Evolutionary conservation across 768 basidiomycete genomes (phyloP).

Genomic region (Amanita exitialis): DNA sequence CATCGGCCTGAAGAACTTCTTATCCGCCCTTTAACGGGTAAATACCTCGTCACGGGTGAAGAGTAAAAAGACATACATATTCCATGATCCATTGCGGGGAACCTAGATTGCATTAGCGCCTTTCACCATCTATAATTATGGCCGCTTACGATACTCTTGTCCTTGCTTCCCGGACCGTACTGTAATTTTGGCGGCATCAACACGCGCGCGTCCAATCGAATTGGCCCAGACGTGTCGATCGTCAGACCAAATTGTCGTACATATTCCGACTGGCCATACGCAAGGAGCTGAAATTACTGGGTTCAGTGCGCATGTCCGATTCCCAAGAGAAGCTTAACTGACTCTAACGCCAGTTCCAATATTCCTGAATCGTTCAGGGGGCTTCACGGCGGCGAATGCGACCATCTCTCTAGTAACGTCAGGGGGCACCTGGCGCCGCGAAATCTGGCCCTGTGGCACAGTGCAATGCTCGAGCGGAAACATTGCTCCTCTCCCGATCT

Average conservation of each 20-base stretch:
- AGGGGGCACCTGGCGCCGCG: constrained; percentile 60
- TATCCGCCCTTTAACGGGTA: constrained; percentile 52
- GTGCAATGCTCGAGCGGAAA: constrained; percentile 61
- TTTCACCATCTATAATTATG: not conserved
- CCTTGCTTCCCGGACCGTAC: constrained; percentile 48
- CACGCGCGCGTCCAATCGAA: constrained; percentile 45
- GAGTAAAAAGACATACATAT: constrained; percentile 41
- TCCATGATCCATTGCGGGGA: constrained; percentile 66
- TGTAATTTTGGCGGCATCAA: constrained; percentile 51
- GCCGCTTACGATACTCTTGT: constrained; percentile 40
- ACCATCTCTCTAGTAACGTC: constrained; percentile 57
- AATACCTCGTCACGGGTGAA: constrained; percentile 15
- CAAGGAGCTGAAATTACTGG: constrained; percentile 29
- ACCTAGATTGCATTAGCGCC: constrained; percentile 22
- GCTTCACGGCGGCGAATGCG: constrained; percentile 57
- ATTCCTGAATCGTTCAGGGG: constrained; percentile 42
- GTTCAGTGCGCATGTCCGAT: not conserved
- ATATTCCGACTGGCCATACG: constrained; percentile 65
- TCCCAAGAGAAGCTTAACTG: not conserved
- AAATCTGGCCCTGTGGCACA: constrained; percentile 57
- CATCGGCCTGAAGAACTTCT: constrained; percentile 47
- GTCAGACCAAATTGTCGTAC: constrained; percentile 60
- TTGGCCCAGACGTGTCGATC: constrained; percentile 38
- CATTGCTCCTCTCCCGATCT: constrained; percentile 55
- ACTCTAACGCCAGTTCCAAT: constrained; percentile 49